Conservation (phyloP, 2,329 filamentous ascomycete genomes). For the Teratosphaeria gauchensis region DNA sequence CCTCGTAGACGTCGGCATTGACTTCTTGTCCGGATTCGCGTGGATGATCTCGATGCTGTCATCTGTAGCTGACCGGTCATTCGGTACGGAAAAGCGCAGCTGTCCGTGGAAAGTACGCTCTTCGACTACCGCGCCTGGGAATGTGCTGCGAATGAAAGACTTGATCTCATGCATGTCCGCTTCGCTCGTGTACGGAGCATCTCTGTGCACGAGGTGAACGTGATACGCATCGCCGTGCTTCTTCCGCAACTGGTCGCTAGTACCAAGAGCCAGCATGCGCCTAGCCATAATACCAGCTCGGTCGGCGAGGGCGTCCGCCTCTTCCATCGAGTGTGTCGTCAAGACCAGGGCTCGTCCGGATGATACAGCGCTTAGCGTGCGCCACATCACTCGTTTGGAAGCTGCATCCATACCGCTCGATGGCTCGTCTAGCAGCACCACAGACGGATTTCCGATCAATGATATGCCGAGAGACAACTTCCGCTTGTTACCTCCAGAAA, state of each 20-base stretch:
- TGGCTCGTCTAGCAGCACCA: constrained; percentile 82
- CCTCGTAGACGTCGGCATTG: background rate
- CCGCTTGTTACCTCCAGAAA: constrained; percentile 88
- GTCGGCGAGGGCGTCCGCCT: constrained; percentile 78
- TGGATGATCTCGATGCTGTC: constrained; percentile 5
- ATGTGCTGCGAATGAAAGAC: constrained; percentile 52
- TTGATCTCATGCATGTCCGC: constrained; percentile 59
- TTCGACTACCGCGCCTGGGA: constrained; percentile 60
- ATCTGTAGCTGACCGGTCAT: constrained; percentile 17
- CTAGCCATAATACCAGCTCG: constrained; percentile 78
- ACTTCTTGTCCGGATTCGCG: background rate
- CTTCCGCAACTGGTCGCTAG: constrained; percentile 59
- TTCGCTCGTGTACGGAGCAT: constrained; percentile 62
- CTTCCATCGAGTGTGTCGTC: constrained; percentile 92
- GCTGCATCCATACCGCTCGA: constrained; percentile 83
- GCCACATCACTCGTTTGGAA: constrained; percentile 89
- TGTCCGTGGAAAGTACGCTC: constrained; percentile 74
- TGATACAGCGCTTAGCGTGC: constrained; percentile 63
- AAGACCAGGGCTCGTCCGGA: constrained; percentile 73
- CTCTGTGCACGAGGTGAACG: constrained; percentile 67
- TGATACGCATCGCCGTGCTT: constrained; percentile 71
- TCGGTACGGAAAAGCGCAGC: constrained; percentile 69
- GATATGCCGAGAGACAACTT: constrained; percentile 85
- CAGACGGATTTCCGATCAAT: constrained; percentile 81
- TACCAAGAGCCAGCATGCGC: constrained; percentile 76